Conservation (phyloP, 106 monocot genomes). For the Phalaenopsis equestris region DNA sequence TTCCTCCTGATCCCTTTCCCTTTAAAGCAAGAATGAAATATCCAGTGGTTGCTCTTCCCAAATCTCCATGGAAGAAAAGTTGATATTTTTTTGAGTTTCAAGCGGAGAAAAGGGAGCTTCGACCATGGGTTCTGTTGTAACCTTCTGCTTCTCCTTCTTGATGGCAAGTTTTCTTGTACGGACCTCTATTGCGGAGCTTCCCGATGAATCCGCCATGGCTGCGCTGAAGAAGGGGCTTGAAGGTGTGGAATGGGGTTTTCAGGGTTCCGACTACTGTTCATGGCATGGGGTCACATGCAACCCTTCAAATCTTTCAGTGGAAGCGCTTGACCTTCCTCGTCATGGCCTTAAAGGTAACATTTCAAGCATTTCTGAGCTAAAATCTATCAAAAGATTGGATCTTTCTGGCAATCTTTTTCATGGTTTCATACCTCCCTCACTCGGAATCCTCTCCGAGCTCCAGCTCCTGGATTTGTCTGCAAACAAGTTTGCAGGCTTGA, state of each 20-base stretch:
- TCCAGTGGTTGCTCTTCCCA: background rate
- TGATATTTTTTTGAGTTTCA: background rate
- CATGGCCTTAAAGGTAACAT: slow-evolving; percentile 53
- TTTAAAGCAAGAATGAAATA: background rate
- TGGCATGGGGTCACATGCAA: slow-evolving; percentile 63
- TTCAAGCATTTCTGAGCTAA: slow-evolving; percentile 41
- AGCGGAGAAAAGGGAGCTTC: background rate
- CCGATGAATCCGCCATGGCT: slow-evolving; percentile 27
- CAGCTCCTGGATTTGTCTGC: slow-evolving; percentile 64
- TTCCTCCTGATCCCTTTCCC: background rate
- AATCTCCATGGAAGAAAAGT: background rate
- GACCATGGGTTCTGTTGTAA: slow-evolving; percentile 1
- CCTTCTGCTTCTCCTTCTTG: background rate
- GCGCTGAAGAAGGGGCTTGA: slow-evolving; percentile 29
- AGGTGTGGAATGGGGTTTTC: slow-evolving; percentile 19
- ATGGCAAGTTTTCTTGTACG: background rate
- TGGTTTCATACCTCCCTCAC: slow-evolving; percentile 39
- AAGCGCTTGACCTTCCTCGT: slow-evolving; percentile 34
- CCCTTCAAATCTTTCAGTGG: slow-evolving; percentile 18
- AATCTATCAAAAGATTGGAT: slow-evolving; percentile 38
- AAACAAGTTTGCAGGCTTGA: slow-evolving; percentile 42
- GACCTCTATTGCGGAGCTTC: slow-evolving; percentile 12
- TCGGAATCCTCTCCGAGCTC: slow-evolving; percentile 27
- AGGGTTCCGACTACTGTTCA: slow-evolving; percentile 35
- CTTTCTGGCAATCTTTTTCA: slow-evolving; percentile 54